Percentiles rank a stretch among this genome's conserved stretches.
Conservation (phyloP, 345 rosid genomes). For the Aurinia saxatilis region DNA sequence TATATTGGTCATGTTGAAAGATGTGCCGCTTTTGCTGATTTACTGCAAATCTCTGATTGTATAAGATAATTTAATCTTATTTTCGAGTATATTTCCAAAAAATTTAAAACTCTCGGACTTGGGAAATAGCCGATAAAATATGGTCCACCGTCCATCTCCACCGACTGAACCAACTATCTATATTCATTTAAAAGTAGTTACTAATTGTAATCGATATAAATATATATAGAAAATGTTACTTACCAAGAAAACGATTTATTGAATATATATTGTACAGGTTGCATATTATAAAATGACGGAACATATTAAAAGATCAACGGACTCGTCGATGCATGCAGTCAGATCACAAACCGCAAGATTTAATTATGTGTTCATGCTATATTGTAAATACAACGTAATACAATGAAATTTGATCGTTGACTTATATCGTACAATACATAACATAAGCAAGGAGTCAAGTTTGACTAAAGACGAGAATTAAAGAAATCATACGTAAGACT, state of each 20-base stretch:
- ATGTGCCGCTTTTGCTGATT: constrained; percentile 20
- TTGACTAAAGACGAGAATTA: background rate
- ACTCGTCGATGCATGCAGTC: background rate
- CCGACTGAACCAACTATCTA: background rate
- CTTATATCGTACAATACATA: background rate
- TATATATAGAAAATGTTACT: background rate
- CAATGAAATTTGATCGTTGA: background rate
- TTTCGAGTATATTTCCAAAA: background rate
- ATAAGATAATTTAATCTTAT: background rate
- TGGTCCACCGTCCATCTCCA: constrained; percentile 14
- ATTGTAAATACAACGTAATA: background rate
- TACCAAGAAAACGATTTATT: background rate
- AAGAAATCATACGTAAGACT: background rate
- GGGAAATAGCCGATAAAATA: background rate
- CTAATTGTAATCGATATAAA: background rate
- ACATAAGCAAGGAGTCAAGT: background rate
- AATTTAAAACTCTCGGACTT: background rate
- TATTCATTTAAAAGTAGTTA: no score
- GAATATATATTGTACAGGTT: background rate
- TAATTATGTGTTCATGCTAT: background rate
- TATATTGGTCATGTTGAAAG: constrained; percentile 8
- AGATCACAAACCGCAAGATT: background rate
- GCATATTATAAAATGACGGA: no score
- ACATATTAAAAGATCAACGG: background rate
- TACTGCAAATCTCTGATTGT: constrained; percentile 6